These are phyloP conservation scores for Eutypella sp. DNA, from an alignment of 2,329 filamentous ascomycete genomes.

Conservation along the genomic window DNA sequence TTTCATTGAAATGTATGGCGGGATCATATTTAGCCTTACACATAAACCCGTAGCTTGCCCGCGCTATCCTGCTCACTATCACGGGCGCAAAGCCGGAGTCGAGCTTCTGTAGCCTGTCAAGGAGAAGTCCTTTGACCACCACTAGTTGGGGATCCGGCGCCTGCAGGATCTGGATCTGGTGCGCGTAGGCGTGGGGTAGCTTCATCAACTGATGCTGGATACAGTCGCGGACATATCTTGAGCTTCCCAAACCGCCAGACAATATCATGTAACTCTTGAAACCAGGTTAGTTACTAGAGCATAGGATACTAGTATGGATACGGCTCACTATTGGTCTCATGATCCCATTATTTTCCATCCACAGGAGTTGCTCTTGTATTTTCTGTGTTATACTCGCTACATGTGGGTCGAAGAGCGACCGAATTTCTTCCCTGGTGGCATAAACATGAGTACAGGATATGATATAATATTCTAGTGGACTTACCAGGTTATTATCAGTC, in stretches of 20 bases:
- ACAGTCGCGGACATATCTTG: conserved; percentile 39
- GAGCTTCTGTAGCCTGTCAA: conserved; percentile 45
- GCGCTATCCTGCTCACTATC: conserved; percentile 35
- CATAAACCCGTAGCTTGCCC: conserved; percentile 39
- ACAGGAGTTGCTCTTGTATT: conserved; percentile 36
- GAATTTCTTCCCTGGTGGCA: conserved; percentile 34
- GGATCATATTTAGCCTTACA: conserved; percentile 33
- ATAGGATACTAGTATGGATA: not conserved
- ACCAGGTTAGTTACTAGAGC: conserved; percentile 5
- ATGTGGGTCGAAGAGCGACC: conserved; percentile 38
- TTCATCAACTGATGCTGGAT: conserved; percentile 32
- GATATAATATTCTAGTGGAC: conserved; percentile 8
- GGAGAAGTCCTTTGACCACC: conserved; percentile 48
- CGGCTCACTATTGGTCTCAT: conserved; percentile 32
- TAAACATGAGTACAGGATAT: not conserved
- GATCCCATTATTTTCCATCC: conserved; percentile 27
- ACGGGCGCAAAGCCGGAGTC: conserved; percentile 35
- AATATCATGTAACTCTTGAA: conserved; percentile 37
- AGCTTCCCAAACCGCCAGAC: conserved; percentile 41
- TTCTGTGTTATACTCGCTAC: conserved; percentile 33
- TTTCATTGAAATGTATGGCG: conserved; percentile 30
- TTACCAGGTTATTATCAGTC: conserved; percentile 36
- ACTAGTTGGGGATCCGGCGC: conserved; percentile 50
- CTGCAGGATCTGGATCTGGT: conserved; percentile 33
- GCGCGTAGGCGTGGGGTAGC: conserved; percentile 31